Evolutionary conservation across 2,329 filamentous ascomycete species (phyloP).

Genomic region (Fusarium compactum): DNA sequence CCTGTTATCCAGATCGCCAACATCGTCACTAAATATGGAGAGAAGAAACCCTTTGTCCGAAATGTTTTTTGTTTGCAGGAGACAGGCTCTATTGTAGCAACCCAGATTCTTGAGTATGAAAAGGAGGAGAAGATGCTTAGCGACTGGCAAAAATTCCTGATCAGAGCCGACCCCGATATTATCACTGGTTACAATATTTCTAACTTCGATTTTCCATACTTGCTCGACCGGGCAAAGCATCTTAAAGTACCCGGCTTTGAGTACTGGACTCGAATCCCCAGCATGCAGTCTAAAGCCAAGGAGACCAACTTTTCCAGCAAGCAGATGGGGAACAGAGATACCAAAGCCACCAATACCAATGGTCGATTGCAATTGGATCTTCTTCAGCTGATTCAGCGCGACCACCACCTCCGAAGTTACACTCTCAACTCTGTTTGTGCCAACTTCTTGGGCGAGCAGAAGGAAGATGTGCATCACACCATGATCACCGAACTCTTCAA

Average conservation of each 20-base stretch:
- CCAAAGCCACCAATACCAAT: slow-evolving; percentile 93
- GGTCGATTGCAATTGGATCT: slow-evolving; percentile 93
- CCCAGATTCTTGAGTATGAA: slow-evolving; percentile 86
- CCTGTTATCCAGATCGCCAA: slow-evolving; percentile 99
- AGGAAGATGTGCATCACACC: slow-evolving; percentile 98
- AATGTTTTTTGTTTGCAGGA: slow-evolving; percentile 97
- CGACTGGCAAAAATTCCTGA: slow-evolving; percentile 89
- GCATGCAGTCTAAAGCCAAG: slow-evolving; percentile 76
- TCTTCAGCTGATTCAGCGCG: slow-evolving; percentile 93
- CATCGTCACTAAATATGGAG: slow-evolving; percentile 92
- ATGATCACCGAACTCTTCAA: slow-evolving; percentile 99
- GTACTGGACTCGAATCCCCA: slow-evolving; percentile 85
- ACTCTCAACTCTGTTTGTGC: slow-evolving; percentile 96
- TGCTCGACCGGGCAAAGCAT: slow-evolving; percentile 87
- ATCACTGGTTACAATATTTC: slow-evolving; percentile 99
- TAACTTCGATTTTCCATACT: slow-evolving; percentile 98
- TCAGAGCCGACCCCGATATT: slow-evolving; percentile 93
- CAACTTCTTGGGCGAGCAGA: slow-evolving; percentile 95
- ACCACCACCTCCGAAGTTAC: slow-evolving; percentile 95
- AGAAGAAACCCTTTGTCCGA: slow-evolving; percentile 92
- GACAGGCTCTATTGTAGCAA: slow-evolving; percentile 94
- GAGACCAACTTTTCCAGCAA: slow-evolving; percentile 95
- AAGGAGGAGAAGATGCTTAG: slow-evolving; percentile 91
- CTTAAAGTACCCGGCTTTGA: slow-evolving; percentile 85
- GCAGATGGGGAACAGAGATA: slow-evolving; percentile 97